Evolutionary conservation across 441 rosid species (phyloP).

Genomic region (Eutrema salsugineum): DNA sequence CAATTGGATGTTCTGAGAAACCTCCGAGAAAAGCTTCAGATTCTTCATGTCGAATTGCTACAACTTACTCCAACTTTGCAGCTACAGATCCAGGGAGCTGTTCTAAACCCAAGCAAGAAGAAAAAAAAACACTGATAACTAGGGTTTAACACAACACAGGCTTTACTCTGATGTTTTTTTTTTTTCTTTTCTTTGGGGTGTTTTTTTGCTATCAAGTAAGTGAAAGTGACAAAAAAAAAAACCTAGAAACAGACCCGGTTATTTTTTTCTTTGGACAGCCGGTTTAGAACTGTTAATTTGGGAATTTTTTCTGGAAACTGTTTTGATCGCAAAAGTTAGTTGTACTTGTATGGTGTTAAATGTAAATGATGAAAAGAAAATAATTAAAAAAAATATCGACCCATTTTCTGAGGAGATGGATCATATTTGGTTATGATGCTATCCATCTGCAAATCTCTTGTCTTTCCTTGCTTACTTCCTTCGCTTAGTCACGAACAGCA

Average conservation of each 20-base stretch:
- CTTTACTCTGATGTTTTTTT: not conserved
- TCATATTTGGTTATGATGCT: not conserved
- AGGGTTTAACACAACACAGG: constrained; percentile 18
- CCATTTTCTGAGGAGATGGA: not conserved
- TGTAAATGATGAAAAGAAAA: not conserved
- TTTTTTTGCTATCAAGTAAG: not conserved
- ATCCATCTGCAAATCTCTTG: not conserved
- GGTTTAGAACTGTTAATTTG: not conserved
- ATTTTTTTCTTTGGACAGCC: not conserved
- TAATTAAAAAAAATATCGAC: not conserved
- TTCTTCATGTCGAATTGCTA: constrained; percentile 54
- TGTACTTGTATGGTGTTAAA: too few relatives aligned
- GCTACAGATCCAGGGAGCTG: constrained; percentile 6
- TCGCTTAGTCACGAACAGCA: constrained; percentile 5
- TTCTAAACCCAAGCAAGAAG: not conserved
- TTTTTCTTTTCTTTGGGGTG: too few relatives aligned
- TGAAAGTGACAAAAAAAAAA: too few relatives aligned
- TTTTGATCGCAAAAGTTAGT: too few relatives aligned
- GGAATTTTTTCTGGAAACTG: too few relatives aligned
- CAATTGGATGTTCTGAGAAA: constrained; percentile 51
- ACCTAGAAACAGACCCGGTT: not conserved
- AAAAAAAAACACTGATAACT: not conserved
- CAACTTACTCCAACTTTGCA: not conserved
- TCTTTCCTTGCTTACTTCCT: not conserved
- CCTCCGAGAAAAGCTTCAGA: constrained; percentile 64